Conservation (phyloP, 495 filamentous ascomycete species). For the Aspergillus conjunctus region DNA sequence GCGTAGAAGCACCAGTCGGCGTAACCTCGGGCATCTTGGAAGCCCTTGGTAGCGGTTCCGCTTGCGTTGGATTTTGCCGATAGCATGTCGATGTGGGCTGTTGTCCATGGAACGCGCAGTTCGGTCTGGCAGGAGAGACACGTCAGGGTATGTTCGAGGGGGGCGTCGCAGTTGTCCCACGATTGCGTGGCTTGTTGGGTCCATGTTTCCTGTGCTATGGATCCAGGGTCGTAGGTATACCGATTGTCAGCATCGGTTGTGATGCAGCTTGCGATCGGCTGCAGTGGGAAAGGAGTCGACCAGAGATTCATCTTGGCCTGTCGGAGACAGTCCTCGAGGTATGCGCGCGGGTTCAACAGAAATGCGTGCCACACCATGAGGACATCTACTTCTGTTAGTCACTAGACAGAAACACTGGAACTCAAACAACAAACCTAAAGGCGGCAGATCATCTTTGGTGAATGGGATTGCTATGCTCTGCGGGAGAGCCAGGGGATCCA, state of each 20-base stretch:
- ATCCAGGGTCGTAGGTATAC: neutral
- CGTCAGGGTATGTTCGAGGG: constrained; percentile 44
- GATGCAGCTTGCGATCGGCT: constrained; percentile 61
- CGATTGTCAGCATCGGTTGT: constrained; percentile 29
- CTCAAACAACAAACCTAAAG: constrained; percentile 27
- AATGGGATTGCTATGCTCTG: constrained; percentile 28
- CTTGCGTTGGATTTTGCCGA: neutral
- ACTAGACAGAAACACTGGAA: neutral
- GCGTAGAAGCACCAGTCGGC: constrained; percentile 59
- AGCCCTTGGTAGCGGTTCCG: neutral
- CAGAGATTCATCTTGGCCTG: constrained; percentile 61
- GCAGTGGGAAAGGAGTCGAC: constrained; percentile 70
- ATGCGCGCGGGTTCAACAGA: constrained; percentile 76
- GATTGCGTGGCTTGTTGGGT: constrained; percentile 1
- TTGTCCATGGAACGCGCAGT: constrained; percentile 30
- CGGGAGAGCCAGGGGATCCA: neutral
- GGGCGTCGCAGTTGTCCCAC: constrained; percentile 64
- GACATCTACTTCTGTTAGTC: neutral
- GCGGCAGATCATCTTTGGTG: constrained; percentile 28
- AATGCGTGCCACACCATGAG: constrained; percentile 89
- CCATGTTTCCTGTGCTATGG: constrained; percentile 21
- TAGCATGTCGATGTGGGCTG: constrained; percentile 20
- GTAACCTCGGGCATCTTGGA: constrained; percentile 49
- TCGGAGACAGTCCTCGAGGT: constrained; percentile 74
- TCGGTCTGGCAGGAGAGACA: constrained; percentile 57